phyloP scores from a whole-genome alignment of 192 early-diverging fungal species.

The Linnemannia zychae region DNA sequence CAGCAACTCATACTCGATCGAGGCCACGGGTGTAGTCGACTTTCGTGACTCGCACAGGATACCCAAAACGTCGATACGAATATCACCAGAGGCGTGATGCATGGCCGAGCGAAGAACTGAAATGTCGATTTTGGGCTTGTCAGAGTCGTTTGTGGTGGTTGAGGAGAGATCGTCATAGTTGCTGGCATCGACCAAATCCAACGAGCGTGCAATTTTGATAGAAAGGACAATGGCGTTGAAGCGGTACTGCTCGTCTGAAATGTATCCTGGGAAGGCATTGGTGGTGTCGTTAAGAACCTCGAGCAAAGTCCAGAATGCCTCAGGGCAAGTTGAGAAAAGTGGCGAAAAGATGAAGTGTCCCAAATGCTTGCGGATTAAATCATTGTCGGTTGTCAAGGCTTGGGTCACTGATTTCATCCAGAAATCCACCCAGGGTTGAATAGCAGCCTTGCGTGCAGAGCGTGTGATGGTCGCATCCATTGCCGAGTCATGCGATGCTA shows the following conservation, averaged over 20 bases:
- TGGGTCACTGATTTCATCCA: conserved; percentile 71
- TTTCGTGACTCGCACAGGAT: conserved; percentile 86
- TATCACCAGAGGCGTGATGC: conserved; percentile 76
- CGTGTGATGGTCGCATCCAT: not conserved
- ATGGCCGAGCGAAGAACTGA: conserved; percentile 72
- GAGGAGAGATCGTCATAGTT: conserved; percentile 38
- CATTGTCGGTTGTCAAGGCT: conserved; percentile 64
- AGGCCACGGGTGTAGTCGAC: conserved; percentile 71
- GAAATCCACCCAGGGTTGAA: conserved; percentile 60
- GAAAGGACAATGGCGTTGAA: conserved; percentile 74
- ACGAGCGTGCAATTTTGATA: conserved; percentile 65
- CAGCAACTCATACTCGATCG: conserved; percentile 74
- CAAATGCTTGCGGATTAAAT: conserved; percentile 68
- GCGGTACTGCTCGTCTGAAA: conserved; percentile 57
- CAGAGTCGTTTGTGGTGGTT: not conserved
- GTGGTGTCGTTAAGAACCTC: conserved; percentile 52
- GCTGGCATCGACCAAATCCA: conserved; percentile 69
- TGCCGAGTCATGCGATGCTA: not conserved
- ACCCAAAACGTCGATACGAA: conserved; percentile 84
- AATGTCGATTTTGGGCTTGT: conserved; percentile 53
- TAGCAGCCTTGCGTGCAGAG: conserved; percentile 31
- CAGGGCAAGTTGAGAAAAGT: conserved; percentile 64
- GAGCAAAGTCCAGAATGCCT: conserved; percentile 62
- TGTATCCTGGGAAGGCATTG: conserved; percentile 23
- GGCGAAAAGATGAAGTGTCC: conserved; percentile 67